These are phyloP conservation scores for Pichia sorboxylosa DNA, from an alignment of 1,139 yeast genomes.

Conservation along the genomic window DNA sequence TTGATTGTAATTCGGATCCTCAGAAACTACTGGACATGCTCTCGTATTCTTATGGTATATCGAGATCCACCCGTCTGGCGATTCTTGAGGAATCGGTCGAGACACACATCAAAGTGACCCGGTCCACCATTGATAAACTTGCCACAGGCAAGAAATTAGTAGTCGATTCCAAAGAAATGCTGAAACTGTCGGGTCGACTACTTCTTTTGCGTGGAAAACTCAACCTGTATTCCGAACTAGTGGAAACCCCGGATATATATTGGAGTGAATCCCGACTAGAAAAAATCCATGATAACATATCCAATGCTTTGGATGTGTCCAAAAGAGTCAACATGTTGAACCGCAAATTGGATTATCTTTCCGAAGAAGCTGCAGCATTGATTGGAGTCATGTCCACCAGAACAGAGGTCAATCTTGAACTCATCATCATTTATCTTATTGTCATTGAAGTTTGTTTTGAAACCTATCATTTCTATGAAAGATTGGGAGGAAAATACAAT, in stretches of 20 bases:
- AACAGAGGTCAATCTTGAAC: constrained; percentile 66
- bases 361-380: constrained; percentile 76
- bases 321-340: constrained; percentile 72
- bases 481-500: constrained; percentile 20
- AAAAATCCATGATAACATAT: constrained; percentile 56
- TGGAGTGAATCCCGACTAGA: constrained; percentile 89
- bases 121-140: constrained; percentile 51
- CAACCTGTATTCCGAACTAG: constrained; percentile 76
- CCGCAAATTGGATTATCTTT: constrained; percentile 77
- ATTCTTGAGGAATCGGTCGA: constrained; percentile 67
- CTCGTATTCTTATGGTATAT: constrained; percentile 79
- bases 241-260: constrained; percentile 84
- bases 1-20: constrained; percentile 29
- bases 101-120: constrained; percentile 48
- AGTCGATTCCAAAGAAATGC: constrained; percentile 50
- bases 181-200: constrained; percentile 61
- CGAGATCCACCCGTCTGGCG: constrained; percentile 76
- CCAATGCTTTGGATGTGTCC: constrained; percentile 59
- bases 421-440: constrained; percentile 76
- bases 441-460: constrained; percentile 81
- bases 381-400: constrained; percentile 66
- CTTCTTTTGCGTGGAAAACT: constrained; percentile 69
- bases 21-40: constrained; percentile 62
- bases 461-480: constrained; percentile 46
- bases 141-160: constrained; percentile 52